Evolutionary conservation across 768 basidiomycete species (phyloP).

Genomic region (Leccinum imitatum): DNA sequence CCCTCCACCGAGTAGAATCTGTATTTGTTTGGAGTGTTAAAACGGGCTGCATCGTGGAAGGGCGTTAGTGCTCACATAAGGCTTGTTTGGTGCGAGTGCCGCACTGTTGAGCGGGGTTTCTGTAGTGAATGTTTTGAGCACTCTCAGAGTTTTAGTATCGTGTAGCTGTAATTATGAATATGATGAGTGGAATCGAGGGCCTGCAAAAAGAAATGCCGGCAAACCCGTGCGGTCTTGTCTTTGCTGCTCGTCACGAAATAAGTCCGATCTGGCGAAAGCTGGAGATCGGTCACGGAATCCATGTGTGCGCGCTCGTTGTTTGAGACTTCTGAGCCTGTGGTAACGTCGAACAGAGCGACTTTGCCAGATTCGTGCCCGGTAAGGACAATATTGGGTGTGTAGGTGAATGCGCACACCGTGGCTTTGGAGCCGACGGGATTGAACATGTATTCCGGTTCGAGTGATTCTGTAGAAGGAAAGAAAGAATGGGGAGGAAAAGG

Average conservation of each 20-base stretch:
- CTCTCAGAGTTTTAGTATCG: conserved; percentile 82
- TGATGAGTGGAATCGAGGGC: neutral
- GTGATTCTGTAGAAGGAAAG: conserved; percentile 52
- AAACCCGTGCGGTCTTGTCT: conserved; percentile 91
- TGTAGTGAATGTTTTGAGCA: conserved; percentile 90
- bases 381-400: conserved; percentile 72
- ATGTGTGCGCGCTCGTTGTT: conserved; percentile 88
- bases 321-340: conserved; percentile 78
- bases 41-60: neutral
- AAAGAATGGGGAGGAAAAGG: neutral
- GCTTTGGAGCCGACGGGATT: conserved; percentile 91
- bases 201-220: conserved; percentile 19
- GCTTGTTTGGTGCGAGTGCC: conserved; percentile 76
- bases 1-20: conserved; percentile 93
- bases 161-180: conserved; percentile 55
- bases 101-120: conserved; percentile 97
- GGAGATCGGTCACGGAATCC: conserved; percentile 88
- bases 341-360: conserved; percentile 86
- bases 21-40: neutral
- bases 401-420: conserved; percentile 93
- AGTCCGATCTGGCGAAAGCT: conserved; percentile 83
- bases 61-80: conserved; percentile 59
- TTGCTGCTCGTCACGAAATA: conserved; percentile 97
- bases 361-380: conserved; percentile 98
- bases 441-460: conserved; percentile 76